These are phyloP conservation scores for Pseudogymnoascus sp. DNA, from an alignment of 2,329 filamentous ascomycete genomes.

Conservation along the genomic window DNA sequence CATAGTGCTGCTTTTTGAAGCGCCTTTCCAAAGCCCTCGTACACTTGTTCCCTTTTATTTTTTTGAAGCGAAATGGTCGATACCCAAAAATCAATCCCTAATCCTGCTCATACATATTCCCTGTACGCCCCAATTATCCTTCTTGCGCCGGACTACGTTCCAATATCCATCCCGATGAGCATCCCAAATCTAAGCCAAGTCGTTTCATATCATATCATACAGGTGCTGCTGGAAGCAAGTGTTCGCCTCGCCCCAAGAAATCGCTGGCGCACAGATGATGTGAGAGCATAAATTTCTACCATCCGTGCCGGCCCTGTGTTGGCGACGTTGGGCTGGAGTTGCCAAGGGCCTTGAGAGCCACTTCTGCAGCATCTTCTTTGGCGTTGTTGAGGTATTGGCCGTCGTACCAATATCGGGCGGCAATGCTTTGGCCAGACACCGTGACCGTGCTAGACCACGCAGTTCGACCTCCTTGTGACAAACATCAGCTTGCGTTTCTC, in stretches of 20 bases:
- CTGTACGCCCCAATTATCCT: constrained; percentile 3
- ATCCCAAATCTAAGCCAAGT: constrained; percentile 5
- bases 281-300: constrained; percentile 20
- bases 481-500: constrained; percentile 17
- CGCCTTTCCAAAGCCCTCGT: constrained; percentile 1
- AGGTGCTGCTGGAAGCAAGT: constrained; percentile 6
- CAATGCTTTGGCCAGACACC: constrained; percentile 55
- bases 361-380: constrained; percentile 83
- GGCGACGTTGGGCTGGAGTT: constrained; percentile 35
- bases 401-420: constrained; percentile 87
- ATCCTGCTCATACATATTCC: constrained; percentile 6
- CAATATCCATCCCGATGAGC: background rate
- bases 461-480: constrained; percentile 65
- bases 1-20: constrained; percentile 1
- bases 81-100: constrained; percentile 4
- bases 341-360: constrained; percentile 54
- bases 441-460: constrained; percentile 80
- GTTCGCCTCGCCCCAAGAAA: background rate
- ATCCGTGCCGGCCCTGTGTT: constrained; percentile 30
- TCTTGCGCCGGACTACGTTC: constrained; percentile 1
- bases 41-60: background rate
- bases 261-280: constrained; percentile 6
- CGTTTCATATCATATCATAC: constrained; percentile 8
- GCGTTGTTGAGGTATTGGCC: constrained; percentile 81
- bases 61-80: background rate